Evolutionary conservation across 441 rosid genomes (phyloP).

Genomic region (Brassica hybrid): DNA sequence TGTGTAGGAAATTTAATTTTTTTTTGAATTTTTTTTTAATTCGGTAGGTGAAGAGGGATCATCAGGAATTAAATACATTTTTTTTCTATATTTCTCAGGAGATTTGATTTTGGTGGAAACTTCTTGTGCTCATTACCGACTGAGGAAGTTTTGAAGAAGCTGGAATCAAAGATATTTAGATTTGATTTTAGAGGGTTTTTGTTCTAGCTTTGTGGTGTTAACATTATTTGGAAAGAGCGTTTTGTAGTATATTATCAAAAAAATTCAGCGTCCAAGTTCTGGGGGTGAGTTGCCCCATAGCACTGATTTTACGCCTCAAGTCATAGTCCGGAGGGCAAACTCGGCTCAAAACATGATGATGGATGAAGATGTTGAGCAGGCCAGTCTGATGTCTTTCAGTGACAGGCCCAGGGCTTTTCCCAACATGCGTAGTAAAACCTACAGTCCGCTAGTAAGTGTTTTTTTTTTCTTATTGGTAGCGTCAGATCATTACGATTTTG

Average conservation of each 20-base stretch:
- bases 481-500: not conserved
- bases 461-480: conserved; percentile 16
- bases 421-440: conserved; percentile 82
- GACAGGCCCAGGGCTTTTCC: conserved; percentile 94
- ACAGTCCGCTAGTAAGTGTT: conserved; percentile 58
- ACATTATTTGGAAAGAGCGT: conserved; percentile 3
- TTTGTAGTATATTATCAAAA: too few species aligned
- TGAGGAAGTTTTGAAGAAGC: too few species aligned
- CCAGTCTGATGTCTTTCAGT: conserved; percentile 67
- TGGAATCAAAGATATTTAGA: too few species aligned
- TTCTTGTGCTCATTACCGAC: too few species aligned
- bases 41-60: too few species aligned
- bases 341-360: conserved; percentile 78
- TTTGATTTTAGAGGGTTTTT: not conserved
- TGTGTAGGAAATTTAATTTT: too few species aligned
- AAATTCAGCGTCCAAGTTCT: conserved; percentile 70
- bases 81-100: too few species aligned
- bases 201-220: conserved; percentile 10
- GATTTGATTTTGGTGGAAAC: too few species aligned
- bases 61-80: too few species aligned
- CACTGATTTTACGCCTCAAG: conserved; percentile 54
- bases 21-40: too few species aligned
- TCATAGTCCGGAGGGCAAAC: conserved; percentile 51
- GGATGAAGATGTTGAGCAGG: conserved; percentile 84
- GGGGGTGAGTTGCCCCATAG: conserved; percentile 71